Evolutionary conservation across 2,329 filamentous ascomycete species (phyloP).

Genomic region (Microthyrium microscopicum): DNA sequence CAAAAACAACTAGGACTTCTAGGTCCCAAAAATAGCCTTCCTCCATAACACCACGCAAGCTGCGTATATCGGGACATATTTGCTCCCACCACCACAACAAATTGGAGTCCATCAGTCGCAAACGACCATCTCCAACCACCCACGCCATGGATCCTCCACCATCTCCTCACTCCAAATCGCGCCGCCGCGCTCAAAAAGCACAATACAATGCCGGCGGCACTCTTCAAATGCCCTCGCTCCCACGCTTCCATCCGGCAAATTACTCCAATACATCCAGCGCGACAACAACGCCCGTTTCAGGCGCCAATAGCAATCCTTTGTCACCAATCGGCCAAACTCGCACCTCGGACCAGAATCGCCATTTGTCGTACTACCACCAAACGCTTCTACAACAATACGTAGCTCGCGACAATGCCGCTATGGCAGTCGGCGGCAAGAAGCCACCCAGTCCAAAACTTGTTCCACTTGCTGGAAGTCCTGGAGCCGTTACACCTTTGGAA

Average conservation of each 20-base stretch:
- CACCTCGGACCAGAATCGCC: slow-evolving; percentile 31
- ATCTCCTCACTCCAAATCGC: too few species aligned
- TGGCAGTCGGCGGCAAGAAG: slow-evolving; percentile 13
- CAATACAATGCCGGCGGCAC: neutral
- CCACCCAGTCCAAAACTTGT: slow-evolving; percentile 31
- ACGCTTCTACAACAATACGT: too few species aligned
- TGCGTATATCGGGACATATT: too few species aligned
- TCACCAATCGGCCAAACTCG: slow-evolving; percentile 26
- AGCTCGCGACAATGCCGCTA: slow-evolving; percentile 21
- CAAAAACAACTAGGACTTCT: too few species aligned
- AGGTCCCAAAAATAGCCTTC: too few species aligned
- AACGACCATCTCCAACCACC: too few species aligned
- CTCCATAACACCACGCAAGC: too few species aligned
- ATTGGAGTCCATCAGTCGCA: too few species aligned
- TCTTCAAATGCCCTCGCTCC: slow-evolving; percentile 26
- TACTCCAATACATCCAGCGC: slow-evolving; percentile 25
- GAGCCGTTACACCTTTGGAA: slow-evolving; percentile 35
- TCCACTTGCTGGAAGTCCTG: slow-evolving; percentile 30
- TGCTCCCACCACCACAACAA: too few species aligned
- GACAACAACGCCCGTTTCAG: slow-evolving; percentile 20
- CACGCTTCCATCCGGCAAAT: slow-evolving; percentile 36
- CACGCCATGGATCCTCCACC: too few species aligned
- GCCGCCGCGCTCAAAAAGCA: too few species aligned
- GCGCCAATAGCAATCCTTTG: slow-evolving; percentile 22
- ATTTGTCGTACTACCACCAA: slow-evolving; percentile 32